Base-by-base conservation (phyloP, 1,139 yeast genomes). In the Pichia sp. region DNA sequence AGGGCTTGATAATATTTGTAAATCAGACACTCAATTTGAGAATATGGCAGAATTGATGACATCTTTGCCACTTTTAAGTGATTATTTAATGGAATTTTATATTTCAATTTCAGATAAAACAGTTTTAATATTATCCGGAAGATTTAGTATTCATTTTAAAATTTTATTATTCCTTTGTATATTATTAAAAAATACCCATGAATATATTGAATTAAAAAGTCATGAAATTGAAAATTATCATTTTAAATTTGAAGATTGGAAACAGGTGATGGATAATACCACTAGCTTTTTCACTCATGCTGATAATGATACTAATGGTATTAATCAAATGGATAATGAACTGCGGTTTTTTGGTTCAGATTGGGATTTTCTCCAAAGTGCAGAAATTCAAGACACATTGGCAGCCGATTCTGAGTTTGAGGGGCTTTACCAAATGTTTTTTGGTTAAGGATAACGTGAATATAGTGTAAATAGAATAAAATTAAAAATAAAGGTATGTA, bases 81-180 rank as follows among this genome's bases (percentile, higher is more conserved):
- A 55, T 34, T 40, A 46, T 32, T 41, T 57, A 3, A 37, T 54
- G 27, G 53, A 54, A 28, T 48, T 52, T 30, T 56, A 57, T 43
- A 41, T 40, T 3, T 26, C 41, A 2, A 44, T 53, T 5, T 43
- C 46, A 1, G 41, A 47, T 5, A 43, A 47, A 25, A 39, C 39
- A 4, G 35, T 43, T 2, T 18, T 53, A 7, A 7, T 44, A 2
- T 27, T 38, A 7, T 50, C 46, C 34, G 57, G 57, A 32, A 53
- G 46, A 7, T 53, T 58, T 34, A 47, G 46, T 34, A 34, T 51
- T 7, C 39, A 44, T 39, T 55, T 53, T 35, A 57, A 57, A 37
- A 34, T 53, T 26, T 43, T 51, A 9, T 26, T 52, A n/a, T 47
- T 55, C 10, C n/a, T 57, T 18, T 55, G 59, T 40, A 47, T 45